Conservation (phyloP, 208 protist species). For the Tetramitus jugosus region DNA sequence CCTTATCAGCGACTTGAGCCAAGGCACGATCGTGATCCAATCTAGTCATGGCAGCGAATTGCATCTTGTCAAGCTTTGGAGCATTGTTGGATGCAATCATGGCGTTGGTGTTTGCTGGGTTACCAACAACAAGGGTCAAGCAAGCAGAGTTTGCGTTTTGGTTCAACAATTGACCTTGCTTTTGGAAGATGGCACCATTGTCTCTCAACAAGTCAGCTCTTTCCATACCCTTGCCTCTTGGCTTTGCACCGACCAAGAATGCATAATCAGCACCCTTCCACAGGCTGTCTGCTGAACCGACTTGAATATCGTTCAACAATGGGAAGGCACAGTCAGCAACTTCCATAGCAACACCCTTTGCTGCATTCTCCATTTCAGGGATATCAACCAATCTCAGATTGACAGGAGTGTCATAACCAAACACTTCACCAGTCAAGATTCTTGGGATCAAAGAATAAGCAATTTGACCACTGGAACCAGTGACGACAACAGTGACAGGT, state of each 20-base stretch:
- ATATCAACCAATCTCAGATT: slow-evolving; percentile 81
- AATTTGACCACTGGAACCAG: slow-evolving; percentile 90
- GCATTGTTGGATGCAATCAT: slow-evolving; percentile 71
- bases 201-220: slow-evolving; percentile 84
- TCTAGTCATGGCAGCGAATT: slow-evolving; percentile 88
- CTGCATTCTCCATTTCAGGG: slow-evolving; percentile 51
- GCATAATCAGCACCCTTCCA: slow-evolving; percentile 69
- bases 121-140: slow-evolving; percentile 82
- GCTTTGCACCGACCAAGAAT: slow-evolving; percentile 69
- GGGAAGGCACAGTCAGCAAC: slow-evolving; percentile 82
- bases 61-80: slow-evolving; percentile 56
- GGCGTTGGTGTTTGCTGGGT: slow-evolving; percentile 95
- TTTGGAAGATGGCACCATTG: slow-evolving; percentile 87
- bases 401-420: too few relatives aligned
- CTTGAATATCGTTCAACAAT: slow-evolving; percentile 58
- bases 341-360: slow-evolving; percentile 78
- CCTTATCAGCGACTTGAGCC: slow-evolving; percentile 62
- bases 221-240: slow-evolving; percentile 84
- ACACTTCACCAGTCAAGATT: slow-evolving; percentile 77
- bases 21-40: slow-evolving; percentile 90
- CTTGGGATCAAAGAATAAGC: slow-evolving; percentile 80
- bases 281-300: slow-evolving; percentile 65
- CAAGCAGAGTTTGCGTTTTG: slow-evolving; percentile 65
- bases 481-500: slow-evolving; percentile 64
- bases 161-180: slow-evolving; percentile 72